These are phyloP conservation scores for Hibiscus trionum DNA, from an alignment of 345 rosid species.

Conservation along the genomic window DNA sequence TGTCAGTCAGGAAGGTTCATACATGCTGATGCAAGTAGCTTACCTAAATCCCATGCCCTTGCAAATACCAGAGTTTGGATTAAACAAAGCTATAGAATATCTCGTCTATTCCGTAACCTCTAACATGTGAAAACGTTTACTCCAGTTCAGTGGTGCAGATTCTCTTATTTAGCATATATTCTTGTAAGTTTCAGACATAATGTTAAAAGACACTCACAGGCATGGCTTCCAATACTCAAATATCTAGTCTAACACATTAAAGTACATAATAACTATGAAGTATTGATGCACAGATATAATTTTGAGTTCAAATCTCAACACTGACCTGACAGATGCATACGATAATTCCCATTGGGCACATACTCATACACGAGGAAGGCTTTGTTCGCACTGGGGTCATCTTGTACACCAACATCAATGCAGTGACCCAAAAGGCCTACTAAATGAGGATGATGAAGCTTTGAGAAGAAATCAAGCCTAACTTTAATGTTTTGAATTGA, in stretches of 20 bases:
- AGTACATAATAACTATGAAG: neutral
- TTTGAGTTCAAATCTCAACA: constrained; percentile 4
- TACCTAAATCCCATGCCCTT: too few species aligned
- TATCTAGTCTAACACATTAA: neutral
- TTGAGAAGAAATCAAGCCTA: constrained; percentile 67
- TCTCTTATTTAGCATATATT: too few species aligned
- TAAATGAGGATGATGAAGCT: constrained; percentile 91
- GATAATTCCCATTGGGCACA: constrained; percentile 59
- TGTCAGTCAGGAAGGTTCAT: too few species aligned
- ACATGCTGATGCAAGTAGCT: too few species aligned
- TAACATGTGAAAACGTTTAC: too few species aligned
- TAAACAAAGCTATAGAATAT: too few species aligned
- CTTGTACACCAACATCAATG: constrained; percentile 37
- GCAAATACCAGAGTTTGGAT: too few species aligned
- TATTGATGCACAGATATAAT: neutral
- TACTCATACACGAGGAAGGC: constrained; percentile 77
- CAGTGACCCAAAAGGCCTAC: constrained; percentile 85
- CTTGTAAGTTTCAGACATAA: neutral
- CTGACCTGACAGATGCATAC: constrained; percentile 68
- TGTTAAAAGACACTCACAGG: neutral
- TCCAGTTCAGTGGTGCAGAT: too few species aligned
- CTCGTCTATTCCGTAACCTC: too few species aligned
- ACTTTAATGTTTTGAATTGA: constrained; percentile 63
- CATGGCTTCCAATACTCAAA: neutral
- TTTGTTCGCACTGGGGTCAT: constrained; percentile 37